A percentile compares a stretch with the other conserved stretches of the same genome.
Evolutionary conservation across 495 filamentous ascomycete species (phyloP).

Genomic region (Podospora pseudocomata): DNA sequence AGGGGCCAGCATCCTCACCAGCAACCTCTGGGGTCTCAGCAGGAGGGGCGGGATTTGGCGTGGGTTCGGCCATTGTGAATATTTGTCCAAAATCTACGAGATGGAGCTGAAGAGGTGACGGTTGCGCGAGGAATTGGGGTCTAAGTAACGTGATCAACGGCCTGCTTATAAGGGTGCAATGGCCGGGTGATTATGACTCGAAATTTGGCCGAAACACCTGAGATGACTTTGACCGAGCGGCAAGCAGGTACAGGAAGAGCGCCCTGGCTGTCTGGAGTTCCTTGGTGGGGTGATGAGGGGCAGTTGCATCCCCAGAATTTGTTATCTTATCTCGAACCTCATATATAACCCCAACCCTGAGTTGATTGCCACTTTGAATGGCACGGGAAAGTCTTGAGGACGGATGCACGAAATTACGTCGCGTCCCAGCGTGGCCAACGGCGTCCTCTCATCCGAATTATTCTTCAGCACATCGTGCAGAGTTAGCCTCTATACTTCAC

Average conservation of each 20-base stretch:
- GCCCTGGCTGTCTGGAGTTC: constrained; percentile 1
- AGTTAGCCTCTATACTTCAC: not conserved
- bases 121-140: not conserved
- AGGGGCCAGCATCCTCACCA: constrained; percentile 29
- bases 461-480: not conserved
- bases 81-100: not conserved
- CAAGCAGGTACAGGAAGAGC: not conserved
- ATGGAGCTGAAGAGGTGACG: constrained; percentile 1
- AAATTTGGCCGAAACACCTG: constrained; percentile 16
- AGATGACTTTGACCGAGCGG: constrained; percentile 8
- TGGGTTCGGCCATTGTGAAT: constrained; percentile 24
- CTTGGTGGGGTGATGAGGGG: constrained; percentile 26
- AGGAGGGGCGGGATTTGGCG: constrained; percentile 15
- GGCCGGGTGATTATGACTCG: constrained; percentile 10
- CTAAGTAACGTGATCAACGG: not conserved
- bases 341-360: constrained; percentile 8
- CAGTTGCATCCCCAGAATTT: constrained; percentile 4
- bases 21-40: constrained; percentile 20
- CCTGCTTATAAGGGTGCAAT: not conserved
- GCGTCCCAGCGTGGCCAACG: not conserved
- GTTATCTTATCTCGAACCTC: constrained; percentile 8
- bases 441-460: not conserved
- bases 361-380: not conserved
- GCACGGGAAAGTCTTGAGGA: not conserved
- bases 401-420: not conserved